Evolutionary conservation across 73 alveolate genomes (phyloP).

Genomic region (Paramecium bursaria): DNA sequence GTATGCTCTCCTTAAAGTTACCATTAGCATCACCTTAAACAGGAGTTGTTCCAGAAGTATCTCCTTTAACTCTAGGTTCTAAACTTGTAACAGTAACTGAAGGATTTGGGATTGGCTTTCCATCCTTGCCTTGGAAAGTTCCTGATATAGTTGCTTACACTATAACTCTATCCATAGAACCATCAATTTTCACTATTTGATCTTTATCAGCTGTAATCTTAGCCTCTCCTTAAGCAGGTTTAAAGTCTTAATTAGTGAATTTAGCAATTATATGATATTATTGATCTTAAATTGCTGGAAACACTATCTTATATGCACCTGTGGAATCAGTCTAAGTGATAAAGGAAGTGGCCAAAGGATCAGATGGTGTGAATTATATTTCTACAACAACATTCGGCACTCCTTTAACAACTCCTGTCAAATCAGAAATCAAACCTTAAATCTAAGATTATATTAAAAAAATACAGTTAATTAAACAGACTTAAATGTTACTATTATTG

Average conservation of each 20-base stretch:
- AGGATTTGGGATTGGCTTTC: not conserved
- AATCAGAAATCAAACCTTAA: slow-evolving; percentile 9
- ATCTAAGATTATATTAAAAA: no score
- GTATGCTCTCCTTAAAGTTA: not conserved
- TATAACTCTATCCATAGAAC: slow-evolving; percentile 30
- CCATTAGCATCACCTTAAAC: slow-evolving; percentile 12
- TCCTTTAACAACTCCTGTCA: not conserved
- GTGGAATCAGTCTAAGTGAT: no score
- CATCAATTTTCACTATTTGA: no score
- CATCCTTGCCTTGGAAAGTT: not conserved
- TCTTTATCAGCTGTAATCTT: no score
- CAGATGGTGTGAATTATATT: slow-evolving; percentile 6
- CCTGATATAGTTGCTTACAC: slow-evolving; percentile 2
- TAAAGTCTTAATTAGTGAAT: no score
- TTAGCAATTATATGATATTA: no score
- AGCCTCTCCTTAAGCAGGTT: no score
- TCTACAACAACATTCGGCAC: not conserved
- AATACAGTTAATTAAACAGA: slow-evolving; percentile 5
- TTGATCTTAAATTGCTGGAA: no score
- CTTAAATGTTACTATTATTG: not conserved
- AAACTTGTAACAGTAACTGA: slow-evolving; percentile 1
- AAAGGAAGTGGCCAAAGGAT: no score
- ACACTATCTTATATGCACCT: no score
- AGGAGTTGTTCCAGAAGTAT: not conserved
- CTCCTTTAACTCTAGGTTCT: slow-evolving; percentile 38